A percentile compares a stretch with the other conserved stretches of the same genome.
Conservation (phyloP, 192 early-diverging fungal species). For the Diversispora eburnea region DNA sequence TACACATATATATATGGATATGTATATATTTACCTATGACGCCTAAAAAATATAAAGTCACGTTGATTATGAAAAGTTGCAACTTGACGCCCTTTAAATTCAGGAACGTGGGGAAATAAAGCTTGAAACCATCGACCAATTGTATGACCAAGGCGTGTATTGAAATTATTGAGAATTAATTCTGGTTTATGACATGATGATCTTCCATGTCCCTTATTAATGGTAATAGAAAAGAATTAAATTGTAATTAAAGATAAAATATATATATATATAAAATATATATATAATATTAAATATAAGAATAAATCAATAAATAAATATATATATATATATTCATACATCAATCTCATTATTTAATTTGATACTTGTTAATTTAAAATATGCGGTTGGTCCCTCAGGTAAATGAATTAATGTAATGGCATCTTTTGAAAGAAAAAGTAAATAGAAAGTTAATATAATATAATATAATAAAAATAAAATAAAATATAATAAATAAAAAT, state of each 20-base stretch:
- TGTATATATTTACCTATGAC: constrained; percentile 64
- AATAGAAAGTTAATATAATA: background rate
- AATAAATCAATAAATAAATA: background rate
- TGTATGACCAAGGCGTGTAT: constrained; percentile 93
- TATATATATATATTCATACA: constrained; percentile 21
- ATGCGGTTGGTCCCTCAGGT: constrained; percentile 93
- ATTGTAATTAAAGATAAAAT: background rate
- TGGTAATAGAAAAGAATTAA: background rate
- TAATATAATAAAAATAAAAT: constrained; percentile 1
- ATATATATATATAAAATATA: background rate
- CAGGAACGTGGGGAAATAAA: constrained; percentile 94
- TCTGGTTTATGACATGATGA: constrained; percentile 86
- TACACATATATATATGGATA: background rate
- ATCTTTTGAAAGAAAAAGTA: constrained; percentile 43
- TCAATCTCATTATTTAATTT: constrained; percentile 73
- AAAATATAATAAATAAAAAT: background rate
- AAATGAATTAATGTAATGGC: constrained; percentile 91
- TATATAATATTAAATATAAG: background rate
- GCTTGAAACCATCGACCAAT: constrained; percentile 94
- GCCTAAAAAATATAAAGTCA: constrained; percentile 98
- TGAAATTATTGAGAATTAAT: constrained; percentile 97
- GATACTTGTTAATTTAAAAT: constrained; percentile 88
- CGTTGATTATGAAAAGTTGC: constrained; percentile 98
- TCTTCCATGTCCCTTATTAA: constrained; percentile 64
- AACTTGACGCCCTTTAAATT: constrained; percentile 93